Evolutionary conservation across 305 asterid genomes (phyloP), one percentile per base, ranked within the genome.

Genomic region (Fraxinus ornus): DNA sequence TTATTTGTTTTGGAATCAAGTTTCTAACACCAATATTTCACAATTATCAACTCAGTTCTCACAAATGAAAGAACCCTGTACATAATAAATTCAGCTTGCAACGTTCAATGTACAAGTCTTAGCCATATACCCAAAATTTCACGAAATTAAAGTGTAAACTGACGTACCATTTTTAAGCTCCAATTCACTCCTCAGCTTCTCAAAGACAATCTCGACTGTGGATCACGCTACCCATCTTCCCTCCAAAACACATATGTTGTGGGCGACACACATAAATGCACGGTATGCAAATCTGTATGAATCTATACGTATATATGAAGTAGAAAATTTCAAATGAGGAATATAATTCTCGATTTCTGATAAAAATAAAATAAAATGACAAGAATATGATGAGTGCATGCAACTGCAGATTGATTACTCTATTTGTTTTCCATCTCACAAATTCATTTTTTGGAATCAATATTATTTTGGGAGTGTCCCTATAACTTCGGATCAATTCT

Each of bases 401-500:
- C 86, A 86, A 78, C 39, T 62, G 85, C 60, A 36, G 64, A 32
- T 76, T 22, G 55, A 80, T 74, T 78, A 76, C 52, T 86, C 71
- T 10, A 22, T 15, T 85, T 74, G 85, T 64, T 86, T 80, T 62
- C 33, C 72, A 4, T 83, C 79, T 83, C 86, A 85, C 85, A 60
- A 76, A 75, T 74, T 24, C 83, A 78, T 86, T 68, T 68, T 81
- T 17, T 52, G 62, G 62, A 52, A 17, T 52, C 83, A 78, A 78
- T 86, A 86, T 82, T 84, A 85, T 80, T 82, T 83, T 82, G 87
- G 86, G 83, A 86, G 70, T 78, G 79, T 81, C 78, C 94, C 97
- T 88, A 78, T 77, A 88, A 82, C 86, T 85, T 85, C 94, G 97
- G 97, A 89, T 87, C 91, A 78, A 81, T 76, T 76, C 84, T 83